phyloP scores from a whole-genome alignment of 352 stramenopile genomes.

The Phytophthora ohioensis region DNA sequence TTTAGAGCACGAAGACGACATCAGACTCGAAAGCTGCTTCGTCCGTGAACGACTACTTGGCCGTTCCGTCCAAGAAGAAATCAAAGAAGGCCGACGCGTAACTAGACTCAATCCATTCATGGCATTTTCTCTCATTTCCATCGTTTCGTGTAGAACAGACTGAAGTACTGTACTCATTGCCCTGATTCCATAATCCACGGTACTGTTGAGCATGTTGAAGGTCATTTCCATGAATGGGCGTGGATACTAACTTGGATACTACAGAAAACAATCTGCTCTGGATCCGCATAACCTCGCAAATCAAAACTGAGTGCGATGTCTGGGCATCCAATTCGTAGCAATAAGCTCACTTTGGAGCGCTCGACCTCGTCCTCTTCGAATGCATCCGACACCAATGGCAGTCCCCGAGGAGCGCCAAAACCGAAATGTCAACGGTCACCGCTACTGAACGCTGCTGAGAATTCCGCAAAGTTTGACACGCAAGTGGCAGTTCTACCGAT shows the following conservation, averaged over 20 bases:
- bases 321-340: slow-evolving; percentile 5
- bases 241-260: slow-evolving; percentile 31
- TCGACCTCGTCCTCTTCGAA: slow-evolving; percentile 11
- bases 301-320: slow-evolving; percentile 30
- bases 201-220: slow-evolving; percentile 23
- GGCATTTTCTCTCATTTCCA: slow-evolving; percentile 8
- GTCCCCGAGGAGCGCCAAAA: slow-evolving; percentile 4
- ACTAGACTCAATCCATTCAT: slow-evolving; percentile 34
- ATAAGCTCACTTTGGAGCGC: not conserved
- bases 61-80: slow-evolving; percentile 70
- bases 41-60: slow-evolving; percentile 74
- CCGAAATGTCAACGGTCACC: slow-evolving; percentile 9
- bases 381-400: slow-evolving; percentile 2
- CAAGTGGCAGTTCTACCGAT: slow-evolving; percentile 34
- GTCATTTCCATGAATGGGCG: slow-evolving; percentile 29
- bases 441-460: not conserved
- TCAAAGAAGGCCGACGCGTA: slow-evolving; percentile 44
- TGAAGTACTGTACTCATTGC: too few relatives aligned
- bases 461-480: slow-evolving; percentile 35
- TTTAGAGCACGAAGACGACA: slow-evolving; percentile 51
- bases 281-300: slow-evolving; percentile 34
- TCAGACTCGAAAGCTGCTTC: slow-evolving; percentile 33
- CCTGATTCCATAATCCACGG: slow-evolving; percentile 26
- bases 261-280: slow-evolving; percentile 17
- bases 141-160: not conserved